Base-by-base conservation (phyloP, 768 basidiomycete species). In the Rhizopogon salebrosus region DNA sequence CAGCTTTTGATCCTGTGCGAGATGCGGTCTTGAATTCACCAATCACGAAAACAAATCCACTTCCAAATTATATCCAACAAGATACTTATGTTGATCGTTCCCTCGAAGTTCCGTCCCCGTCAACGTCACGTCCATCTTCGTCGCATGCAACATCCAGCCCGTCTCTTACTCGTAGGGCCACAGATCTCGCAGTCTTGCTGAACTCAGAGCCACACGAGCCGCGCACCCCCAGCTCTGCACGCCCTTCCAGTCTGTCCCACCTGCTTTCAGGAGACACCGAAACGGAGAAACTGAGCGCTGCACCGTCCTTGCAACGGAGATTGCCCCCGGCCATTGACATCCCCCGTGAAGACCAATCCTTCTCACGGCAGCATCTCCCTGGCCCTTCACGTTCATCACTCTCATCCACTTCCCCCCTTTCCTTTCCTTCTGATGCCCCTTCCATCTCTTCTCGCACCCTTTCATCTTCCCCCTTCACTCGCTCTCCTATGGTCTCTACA, bases 11-110 rank as follows among this genome's bases (percentile, higher is more conserved):
- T 78, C 88, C 89, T 62, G 88, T 92, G 56, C 80, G 89, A 67
- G 89, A 91, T 78, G 89, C 89, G 56, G 86, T 89, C 62, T 80
- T 87, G 61, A 88, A 88, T 70, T 87, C 86, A 39, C 88, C 88
- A 27, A 68, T 82, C 61, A 75, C 77, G 37, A 75, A 75, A 58
- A 64, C 76, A 45, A 70, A 70, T 61, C 52, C 73, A 56, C 71
- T 75, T 49, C 61, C 41, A 36, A 62, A 60, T 35, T 4, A 27
- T 20, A 60, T 66, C 42, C 42, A 56, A 29, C 54, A 68, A 49
- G 64, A 62, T 54, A 54, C 46, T 54, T 69, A 67, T 54, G 4
- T 26, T 46, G 64, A 64, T 39, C 62, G 54, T 54, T 45, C 59
- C 41, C 66, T 60, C 57, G 64, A 66, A 43, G 54, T 63, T 57